These are phyloP conservation scores for Crithidia mellificae DNA, from an alignment of 208 protist species.

Conservation along the genomic window DNA sequence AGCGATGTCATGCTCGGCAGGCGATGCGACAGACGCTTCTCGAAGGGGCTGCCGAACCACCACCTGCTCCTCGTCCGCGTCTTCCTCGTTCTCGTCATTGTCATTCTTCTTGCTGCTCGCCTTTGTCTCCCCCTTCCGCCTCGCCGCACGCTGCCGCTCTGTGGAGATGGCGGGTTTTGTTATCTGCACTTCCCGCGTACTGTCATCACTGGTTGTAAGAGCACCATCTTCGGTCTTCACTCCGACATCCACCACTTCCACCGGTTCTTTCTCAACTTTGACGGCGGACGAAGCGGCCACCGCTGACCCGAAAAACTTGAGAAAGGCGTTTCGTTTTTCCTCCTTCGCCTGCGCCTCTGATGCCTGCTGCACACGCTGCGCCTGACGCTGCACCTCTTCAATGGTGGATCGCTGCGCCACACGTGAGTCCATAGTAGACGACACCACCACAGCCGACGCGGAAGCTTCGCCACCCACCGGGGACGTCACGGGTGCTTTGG, in stretches of 20 bases:
- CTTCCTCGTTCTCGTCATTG: not conserved
- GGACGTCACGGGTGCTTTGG: not conserved
- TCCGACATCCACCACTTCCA: not conserved
- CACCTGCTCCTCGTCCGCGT: not conserved
- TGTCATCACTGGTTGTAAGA: too few species aligned
- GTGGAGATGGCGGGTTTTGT: too few species aligned
- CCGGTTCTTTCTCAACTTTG: not conserved
- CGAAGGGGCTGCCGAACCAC: conserved; percentile 2
- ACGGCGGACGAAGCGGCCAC: conserved; percentile 6
- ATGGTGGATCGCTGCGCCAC: conserved; percentile 5
- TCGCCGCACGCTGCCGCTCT: too few species aligned
- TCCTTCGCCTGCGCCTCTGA: conserved; percentile 7
- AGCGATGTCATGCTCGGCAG: not conserved
- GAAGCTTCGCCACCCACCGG: too few species aligned
- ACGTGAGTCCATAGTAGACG: too few species aligned
- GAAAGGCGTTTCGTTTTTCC: conserved; percentile 25
- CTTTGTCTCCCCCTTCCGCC: not conserved
- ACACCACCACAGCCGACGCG: too few species aligned
- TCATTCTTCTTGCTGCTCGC: not conserved
- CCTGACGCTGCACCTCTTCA: conserved; percentile 3
- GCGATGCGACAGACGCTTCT: not conserved
- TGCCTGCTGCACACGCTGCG: not conserved
- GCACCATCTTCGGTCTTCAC: not conserved
- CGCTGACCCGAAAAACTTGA: conserved; percentile 42
- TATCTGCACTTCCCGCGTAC: too few species aligned